A percentile compares a stretch with the other conserved stretches of the same genome.
phyloP scores from a whole-genome alignment of 192 early-diverging fungal species.

The Spizellomyces punctatus region DNA sequence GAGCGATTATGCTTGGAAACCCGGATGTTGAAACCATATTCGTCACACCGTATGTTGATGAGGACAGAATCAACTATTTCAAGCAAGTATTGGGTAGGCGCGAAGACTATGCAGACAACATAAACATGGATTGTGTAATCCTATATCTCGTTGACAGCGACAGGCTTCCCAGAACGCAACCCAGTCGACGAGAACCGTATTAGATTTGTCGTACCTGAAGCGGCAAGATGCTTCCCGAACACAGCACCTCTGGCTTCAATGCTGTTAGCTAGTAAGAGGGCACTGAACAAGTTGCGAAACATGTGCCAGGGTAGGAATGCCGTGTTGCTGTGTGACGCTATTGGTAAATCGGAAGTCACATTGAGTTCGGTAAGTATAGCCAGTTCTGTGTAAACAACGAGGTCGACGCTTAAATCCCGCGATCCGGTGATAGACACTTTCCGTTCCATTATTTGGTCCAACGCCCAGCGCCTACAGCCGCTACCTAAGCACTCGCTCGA shows the following conservation, averaged over 20 bases:
- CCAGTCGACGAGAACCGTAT: constrained; percentile 24
- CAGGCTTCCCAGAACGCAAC: constrained; percentile 31
- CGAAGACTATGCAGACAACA: not conserved
- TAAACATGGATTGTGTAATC: not conserved
- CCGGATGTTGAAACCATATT: constrained; percentile 29
- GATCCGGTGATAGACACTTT: not conserved
- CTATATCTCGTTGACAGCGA: not conserved
- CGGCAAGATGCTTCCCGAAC: constrained; percentile 21
- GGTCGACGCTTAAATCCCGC: not conserved
- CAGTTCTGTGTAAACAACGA: not conserved
- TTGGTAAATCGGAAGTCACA: constrained; percentile 27
- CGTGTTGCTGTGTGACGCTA: constrained; percentile 19
- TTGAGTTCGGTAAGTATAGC: constrained; percentile 24
- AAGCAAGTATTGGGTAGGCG: constrained; percentile 7
- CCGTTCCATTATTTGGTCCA: constrained; percentile 25
- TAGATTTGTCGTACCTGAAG: constrained; percentile 32
- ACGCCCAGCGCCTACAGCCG: constrained; percentile 26
- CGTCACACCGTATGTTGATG: constrained; percentile 25
- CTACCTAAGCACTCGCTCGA: constrained; percentile 11
- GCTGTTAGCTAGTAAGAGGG: constrained; percentile 22
- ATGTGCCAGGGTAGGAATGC: constrained; percentile 21
- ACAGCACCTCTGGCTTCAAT: constrained; percentile 17
- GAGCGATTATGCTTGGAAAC: constrained; percentile 15
- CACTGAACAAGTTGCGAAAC: constrained; percentile 9
- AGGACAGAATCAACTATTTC: constrained; percentile 18